Evolutionary conservation across 1,284 basidiomycete genomes (phyloP).

Genomic region (Limonomyces culmigenus): DNA sequence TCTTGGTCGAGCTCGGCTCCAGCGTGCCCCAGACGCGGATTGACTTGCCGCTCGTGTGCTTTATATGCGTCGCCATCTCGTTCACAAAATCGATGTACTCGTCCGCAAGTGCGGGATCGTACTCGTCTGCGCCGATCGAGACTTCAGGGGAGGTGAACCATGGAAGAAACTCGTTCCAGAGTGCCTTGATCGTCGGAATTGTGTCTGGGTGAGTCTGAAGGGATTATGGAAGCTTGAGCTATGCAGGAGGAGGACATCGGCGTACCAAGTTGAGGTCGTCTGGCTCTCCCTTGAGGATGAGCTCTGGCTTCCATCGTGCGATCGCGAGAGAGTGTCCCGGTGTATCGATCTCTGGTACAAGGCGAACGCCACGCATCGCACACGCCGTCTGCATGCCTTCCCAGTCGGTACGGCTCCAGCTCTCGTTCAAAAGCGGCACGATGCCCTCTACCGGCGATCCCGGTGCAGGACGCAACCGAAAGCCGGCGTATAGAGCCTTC

Average conservation of each 20-base stretch:
- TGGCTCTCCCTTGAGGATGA: slow-evolving; percentile 14
- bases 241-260: too few species aligned
- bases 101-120: slow-evolving; percentile 14
- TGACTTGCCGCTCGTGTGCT: slow-evolving; percentile 11
- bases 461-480: slow-evolving; percentile 17
- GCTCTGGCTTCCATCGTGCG: slow-evolving; percentile 19
- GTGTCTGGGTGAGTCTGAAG: slow-evolving; percentile 18
- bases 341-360: slow-evolving; percentile 21
- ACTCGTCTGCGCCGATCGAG: slow-evolving; percentile 24
- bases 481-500: slow-evolving; percentile 18
- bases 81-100: slow-evolving; percentile 20
- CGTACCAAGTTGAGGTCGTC: slow-evolving; percentile 20
- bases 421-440: slow-evolving; percentile 7
- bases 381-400: slow-evolving; percentile 16
- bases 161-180: slow-evolving; percentile 21
- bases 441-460: slow-evolving; percentile 13
- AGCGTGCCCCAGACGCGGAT: slow-evolving; percentile 19
- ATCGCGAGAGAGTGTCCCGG: slow-evolving; percentile 20
- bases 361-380: slow-evolving; percentile 13
- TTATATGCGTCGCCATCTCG: slow-evolving; percentile 17
- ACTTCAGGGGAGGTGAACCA: slow-evolving; percentile 20
- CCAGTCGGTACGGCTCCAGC: not conserved
- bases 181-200: slow-evolving; percentile 16
- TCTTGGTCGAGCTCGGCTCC: slow-evolving; percentile 17
- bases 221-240: too few species aligned